A percentile compares a stretch with the other conserved stretches of the same genome.
Evolutionary conservation across 2,329 filamentous ascomycete genomes (phyloP).

Genomic region (Amauroascus verrucosus): DNA sequence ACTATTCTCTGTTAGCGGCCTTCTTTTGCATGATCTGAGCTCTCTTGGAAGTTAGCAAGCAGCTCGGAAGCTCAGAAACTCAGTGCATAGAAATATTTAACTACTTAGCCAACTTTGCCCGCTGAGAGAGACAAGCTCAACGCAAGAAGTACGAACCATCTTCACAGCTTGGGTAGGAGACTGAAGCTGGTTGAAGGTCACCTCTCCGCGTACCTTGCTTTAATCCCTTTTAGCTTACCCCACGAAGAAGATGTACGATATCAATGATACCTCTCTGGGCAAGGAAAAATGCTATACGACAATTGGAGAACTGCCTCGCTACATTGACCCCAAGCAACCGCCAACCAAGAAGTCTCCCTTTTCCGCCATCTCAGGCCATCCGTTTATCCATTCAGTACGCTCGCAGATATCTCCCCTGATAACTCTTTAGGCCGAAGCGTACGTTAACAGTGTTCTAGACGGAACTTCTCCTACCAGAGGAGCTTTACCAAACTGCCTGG

Average conservation of each 20-base stretch:
- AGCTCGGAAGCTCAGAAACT: too few relatives aligned
- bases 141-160: too few relatives aligned
- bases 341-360: slow-evolving; percentile 69
- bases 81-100: too few relatives aligned
- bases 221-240: background rate
- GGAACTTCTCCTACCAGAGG: slow-evolving; percentile 62
- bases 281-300: slow-evolving; percentile 62
- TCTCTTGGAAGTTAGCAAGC: too few relatives aligned
- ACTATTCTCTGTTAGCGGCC: too few relatives aligned
- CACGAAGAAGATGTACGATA: slow-evolving; percentile 33
- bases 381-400: slow-evolving; percentile 58
- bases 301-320: slow-evolving; percentile 53
- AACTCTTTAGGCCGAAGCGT: background rate
- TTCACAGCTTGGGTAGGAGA: too few relatives aligned
- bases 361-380: slow-evolving; percentile 53
- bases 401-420: background rate
- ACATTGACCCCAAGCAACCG: slow-evolving; percentile 60
- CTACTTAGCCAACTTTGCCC: too few relatives aligned
- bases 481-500: slow-evolving; percentile 47
- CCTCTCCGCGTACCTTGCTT: too few relatives aligned
- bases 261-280: slow-evolving; percentile 30
- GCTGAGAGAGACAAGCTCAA: too few relatives aligned
- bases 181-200: too few relatives aligned
- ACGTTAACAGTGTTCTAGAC: slow-evolving; percentile 21
- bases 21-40: too few relatives aligned